Evolutionary conservation across 1,284 basidiomycete genomes (phyloP).

Genomic region (Naganishia sp.): DNA sequence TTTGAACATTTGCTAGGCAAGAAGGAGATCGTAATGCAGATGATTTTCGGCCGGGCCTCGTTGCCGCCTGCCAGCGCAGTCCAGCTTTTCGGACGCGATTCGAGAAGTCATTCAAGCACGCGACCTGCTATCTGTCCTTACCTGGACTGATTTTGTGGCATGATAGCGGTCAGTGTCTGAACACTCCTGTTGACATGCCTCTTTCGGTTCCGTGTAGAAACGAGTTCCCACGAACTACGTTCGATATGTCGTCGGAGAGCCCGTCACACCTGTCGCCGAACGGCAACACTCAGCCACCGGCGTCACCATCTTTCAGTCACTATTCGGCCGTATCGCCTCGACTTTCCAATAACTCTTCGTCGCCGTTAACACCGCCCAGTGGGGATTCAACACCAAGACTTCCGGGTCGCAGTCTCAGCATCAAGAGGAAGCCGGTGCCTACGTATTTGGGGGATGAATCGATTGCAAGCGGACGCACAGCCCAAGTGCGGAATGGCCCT

Average conservation of each 20-base stretch:
- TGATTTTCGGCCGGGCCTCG: too few relatives aligned
- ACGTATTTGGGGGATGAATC: background rate
- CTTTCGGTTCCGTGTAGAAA: background rate
- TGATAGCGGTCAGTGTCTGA: too few relatives aligned
- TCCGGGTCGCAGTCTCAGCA: conserved; percentile 6
- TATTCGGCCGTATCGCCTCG: conserved; percentile 13
- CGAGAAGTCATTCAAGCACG: too few relatives aligned
- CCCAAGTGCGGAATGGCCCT: background rate
- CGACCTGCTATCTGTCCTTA: too few relatives aligned
- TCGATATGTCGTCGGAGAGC: too few relatives aligned
- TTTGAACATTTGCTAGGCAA: too few relatives aligned
- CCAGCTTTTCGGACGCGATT: too few relatives aligned
- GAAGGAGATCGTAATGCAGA: too few relatives aligned
- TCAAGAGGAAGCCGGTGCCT: conserved; percentile 20
- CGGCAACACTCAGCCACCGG: background rate
- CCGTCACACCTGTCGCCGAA: background rate
- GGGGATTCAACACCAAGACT: conserved; percentile 1
- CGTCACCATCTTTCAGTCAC: conserved; percentile 4
- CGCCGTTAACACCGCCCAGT: conserved; percentile 2
- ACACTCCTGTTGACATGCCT: too few relatives aligned
- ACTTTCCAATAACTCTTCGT: background rate
- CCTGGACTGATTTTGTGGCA: too few relatives aligned
- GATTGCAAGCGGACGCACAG: background rate
- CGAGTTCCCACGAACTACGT: too few relatives aligned
- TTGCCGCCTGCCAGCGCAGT: too few relatives aligned